Percentiles rank a stretch among this genome's conserved stretches.
Conservation (phyloP, 768 basidiomycete species). For the Psilocybe cyanescens region DNA sequence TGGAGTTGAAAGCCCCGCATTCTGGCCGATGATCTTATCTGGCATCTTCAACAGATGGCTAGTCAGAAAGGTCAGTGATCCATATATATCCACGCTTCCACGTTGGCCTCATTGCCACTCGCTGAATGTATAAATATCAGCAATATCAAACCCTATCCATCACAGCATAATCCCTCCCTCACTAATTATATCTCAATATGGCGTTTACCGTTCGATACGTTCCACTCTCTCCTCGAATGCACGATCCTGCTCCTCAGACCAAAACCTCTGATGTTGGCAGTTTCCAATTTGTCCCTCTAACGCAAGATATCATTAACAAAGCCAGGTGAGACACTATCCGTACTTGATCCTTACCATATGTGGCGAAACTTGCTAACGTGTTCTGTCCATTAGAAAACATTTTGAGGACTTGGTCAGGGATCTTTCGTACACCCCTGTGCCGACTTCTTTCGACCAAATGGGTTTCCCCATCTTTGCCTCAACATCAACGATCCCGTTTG, state of each 20-base stretch:
- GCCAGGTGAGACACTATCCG: not conserved
- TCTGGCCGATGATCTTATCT: conserved; percentile 17
- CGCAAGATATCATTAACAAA: not conserved
- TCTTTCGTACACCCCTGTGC: not conserved
- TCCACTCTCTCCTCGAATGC: conserved; percentile 12
- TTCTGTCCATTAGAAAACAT: not conserved
- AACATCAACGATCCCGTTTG: not conserved
- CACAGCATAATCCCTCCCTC: not conserved
- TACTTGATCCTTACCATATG: not conserved
- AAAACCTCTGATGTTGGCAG: not conserved
- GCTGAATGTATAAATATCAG: conserved; percentile 20
- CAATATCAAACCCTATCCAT: conserved; percentile 2
- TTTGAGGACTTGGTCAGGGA: not conserved
- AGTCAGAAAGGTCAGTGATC: conserved; percentile 12
- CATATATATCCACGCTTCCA: conserved; percentile 5
- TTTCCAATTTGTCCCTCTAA: not conserved
- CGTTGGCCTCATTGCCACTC: conserved; percentile 8
- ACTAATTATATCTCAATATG: conserved; percentile 7
- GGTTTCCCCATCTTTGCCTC: not conserved
- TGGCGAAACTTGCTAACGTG: not conserved
- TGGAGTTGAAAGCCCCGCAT: conserved; percentile 15
- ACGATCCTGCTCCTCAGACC: not conserved
- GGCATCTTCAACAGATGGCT: conserved; percentile 16
- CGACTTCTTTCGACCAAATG: not conserved
- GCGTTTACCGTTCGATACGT: conserved; percentile 13